These are phyloP conservation scores for Penicillium manginii DNA, from an alignment of 495 filamentous ascomycete species.

Conservation along the genomic window DNA sequence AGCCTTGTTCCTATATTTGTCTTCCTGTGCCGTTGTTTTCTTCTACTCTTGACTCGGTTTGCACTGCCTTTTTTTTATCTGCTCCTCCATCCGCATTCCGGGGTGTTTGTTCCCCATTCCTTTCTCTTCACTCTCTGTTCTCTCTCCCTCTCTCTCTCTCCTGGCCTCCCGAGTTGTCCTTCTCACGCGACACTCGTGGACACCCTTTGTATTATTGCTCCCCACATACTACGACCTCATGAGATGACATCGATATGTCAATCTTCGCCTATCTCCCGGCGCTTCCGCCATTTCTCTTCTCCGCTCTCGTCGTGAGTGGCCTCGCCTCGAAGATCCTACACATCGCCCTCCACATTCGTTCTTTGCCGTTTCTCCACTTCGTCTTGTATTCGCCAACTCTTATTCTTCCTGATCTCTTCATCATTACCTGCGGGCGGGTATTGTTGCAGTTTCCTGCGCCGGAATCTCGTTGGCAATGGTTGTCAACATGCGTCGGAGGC, in stretches of 20 bases:
- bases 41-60: background rate
- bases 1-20: background rate
- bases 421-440: conserved; percentile 33
- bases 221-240: conserved; percentile 14
- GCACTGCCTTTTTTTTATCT: conserved; percentile 1
- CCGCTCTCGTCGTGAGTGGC: conserved; percentile 39
- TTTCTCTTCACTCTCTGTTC: conserved; percentile 8
- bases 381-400: conserved; percentile 43
- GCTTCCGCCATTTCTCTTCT: conserved; percentile 36
- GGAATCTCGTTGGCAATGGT: conserved; percentile 28
- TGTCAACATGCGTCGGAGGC: conserved; percentile 32
- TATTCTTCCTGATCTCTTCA: conserved; percentile 38
- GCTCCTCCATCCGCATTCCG: conserved; percentile 13
- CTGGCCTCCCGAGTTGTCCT: background rate
- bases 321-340: conserved; percentile 42
- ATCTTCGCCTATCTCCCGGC: conserved; percentile 29
- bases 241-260: conserved; percentile 30
- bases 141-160: conserved; percentile 6
- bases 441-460: conserved; percentile 32
- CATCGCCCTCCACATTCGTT: conserved; percentile 38
- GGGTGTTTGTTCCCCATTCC: conserved; percentile 20
- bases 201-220: conserved; percentile 10
- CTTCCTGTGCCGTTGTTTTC: background rate
- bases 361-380: conserved; percentile 42
- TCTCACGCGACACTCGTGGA: background rate